Percentiles rank a stretch among this genome's conserved stretches.
Conservation (phyloP, 192 early-diverging fungal species). For the Linnemannia zychae region DNA sequence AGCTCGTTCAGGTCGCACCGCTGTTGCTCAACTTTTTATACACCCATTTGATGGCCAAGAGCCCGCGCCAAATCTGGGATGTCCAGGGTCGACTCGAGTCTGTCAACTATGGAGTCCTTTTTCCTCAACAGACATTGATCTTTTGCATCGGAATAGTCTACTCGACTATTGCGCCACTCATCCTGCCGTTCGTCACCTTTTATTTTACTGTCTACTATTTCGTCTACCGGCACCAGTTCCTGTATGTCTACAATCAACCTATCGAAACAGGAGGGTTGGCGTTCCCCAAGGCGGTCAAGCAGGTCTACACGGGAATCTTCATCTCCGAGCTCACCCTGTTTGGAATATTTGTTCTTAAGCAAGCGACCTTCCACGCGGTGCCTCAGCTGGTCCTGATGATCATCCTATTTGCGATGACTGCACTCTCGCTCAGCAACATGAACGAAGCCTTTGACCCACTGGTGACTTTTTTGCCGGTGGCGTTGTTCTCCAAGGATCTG, state of each 20-base stretch:
- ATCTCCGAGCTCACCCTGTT: constrained; percentile 80
- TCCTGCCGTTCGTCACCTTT: constrained; percentile 79
- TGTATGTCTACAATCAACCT: constrained; percentile 76
- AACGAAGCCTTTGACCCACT: constrained; percentile 70
- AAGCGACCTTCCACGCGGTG: constrained; percentile 56
- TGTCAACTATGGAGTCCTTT: constrained; percentile 71
- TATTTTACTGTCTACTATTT: constrained; percentile 82
- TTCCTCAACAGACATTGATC: constrained; percentile 77
- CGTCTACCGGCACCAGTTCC: constrained; percentile 87
- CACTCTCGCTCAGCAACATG: constrained; percentile 66
- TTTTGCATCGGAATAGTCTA: constrained; percentile 84
- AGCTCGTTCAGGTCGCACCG: constrained; percentile 76
- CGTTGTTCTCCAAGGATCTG: constrained; percentile 45
- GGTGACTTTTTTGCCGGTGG: constrained; percentile 64
- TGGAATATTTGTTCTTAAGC: constrained; percentile 76
- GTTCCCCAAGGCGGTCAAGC: constrained; percentile 72
- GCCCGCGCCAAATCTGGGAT: constrained; percentile 76
- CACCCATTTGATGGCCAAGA: constrained; percentile 70
- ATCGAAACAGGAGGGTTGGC: constrained; percentile 74
- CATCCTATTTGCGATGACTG: constrained; percentile 62
- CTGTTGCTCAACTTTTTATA: constrained; percentile 74
- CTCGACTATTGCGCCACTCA: constrained; percentile 83
- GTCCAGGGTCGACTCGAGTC: constrained; percentile 62
- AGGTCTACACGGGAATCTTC: constrained; percentile 77
- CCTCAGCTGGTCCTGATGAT: constrained; percentile 61